These are phyloP conservation scores for Blastobotrys aristatus DNA, from an alignment of 1,139 yeast species.

Conservation along the genomic window DNA sequence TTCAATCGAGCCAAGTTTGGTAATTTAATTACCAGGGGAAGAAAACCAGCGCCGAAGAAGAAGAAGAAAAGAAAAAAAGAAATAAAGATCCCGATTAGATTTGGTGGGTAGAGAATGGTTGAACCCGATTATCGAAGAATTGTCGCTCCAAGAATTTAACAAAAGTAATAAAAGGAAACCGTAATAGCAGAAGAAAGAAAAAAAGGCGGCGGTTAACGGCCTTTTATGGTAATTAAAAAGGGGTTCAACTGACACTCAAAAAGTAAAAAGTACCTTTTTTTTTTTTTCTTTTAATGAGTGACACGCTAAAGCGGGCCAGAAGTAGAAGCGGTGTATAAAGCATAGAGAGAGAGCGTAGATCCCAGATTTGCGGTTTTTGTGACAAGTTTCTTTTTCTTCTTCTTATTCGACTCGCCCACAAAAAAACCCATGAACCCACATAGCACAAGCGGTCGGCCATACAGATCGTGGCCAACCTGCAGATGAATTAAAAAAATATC, in stretches of 20 bases:
- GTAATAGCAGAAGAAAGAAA: constrained; percentile 1
- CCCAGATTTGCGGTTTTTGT: not conserved
- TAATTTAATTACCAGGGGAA: no score
- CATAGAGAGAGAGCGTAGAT: not conserved
- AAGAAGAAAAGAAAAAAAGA: no score
- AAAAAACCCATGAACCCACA: not conserved
- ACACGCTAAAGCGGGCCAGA: no score
- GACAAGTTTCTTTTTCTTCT: not conserved
- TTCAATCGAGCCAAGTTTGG: not conserved
- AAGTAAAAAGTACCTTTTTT: not conserved
- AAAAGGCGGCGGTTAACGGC: not conserved
- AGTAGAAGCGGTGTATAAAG: no score
- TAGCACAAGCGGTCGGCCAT: no score
- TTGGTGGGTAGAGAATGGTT: not conserved
- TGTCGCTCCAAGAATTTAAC: constrained; percentile 1
- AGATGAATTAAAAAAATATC: no score
- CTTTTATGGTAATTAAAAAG: not conserved
- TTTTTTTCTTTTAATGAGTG: no score
- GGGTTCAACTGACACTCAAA: not conserved
- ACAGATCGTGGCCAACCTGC: no score
- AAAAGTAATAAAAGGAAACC: constrained; percentile 1
- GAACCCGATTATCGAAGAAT: constrained; percentile 6
- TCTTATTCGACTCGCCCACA: no score
- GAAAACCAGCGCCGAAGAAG: not conserved
- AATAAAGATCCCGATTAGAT: no score